Percentiles rank a stretch among this genome's conserved stretches.
phyloP scores from a whole-genome alignment of 2,329 filamentous ascomycete species.

The Lecanicillium sp. region DNA sequence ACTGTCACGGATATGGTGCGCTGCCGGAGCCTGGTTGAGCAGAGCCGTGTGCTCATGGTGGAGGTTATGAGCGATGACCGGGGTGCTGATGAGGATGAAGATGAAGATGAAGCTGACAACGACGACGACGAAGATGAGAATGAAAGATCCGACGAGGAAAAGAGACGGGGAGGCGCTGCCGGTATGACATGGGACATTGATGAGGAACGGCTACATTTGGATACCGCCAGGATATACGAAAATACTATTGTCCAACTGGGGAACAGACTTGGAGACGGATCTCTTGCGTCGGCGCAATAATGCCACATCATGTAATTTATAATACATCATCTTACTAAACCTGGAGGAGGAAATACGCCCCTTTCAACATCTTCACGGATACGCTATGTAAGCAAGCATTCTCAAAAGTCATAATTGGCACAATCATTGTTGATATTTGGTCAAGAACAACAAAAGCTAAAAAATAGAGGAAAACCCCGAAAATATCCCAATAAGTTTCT shows the following conservation, averaged over 20 bases:
- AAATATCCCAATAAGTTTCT: constrained; percentile 3
- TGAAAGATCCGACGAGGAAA: constrained; percentile 14
- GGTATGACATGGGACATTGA: constrained; percentile 29
- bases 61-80: constrained; percentile 49
- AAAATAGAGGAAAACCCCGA: background rate
- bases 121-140: constrained; percentile 30
- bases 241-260: constrained; percentile 68
- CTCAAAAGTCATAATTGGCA: background rate
- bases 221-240: constrained; percentile 71
- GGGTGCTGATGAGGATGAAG: constrained; percentile 32
- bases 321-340: background rate
- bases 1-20: constrained; percentile 80
- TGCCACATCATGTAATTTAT: background rate
- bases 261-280: constrained; percentile 48
- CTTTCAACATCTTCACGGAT: too few relatives aligned
- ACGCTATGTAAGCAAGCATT: too few relatives aligned
- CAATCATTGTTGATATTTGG: constrained; percentile 2
- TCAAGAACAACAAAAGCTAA: background rate
- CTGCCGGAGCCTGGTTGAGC: constrained; percentile 71
- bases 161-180: constrained; percentile 24
- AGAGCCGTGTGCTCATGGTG: constrained; percentile 62
- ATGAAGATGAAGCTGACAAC: constrained; percentile 12
- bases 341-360: too few relatives aligned
- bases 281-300: background rate
- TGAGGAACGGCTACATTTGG: constrained; percentile 52